Percentiles rank a stretch among this genome's conserved stretches.
Evolutionary conservation across 2,329 filamentous ascomycete genomes (phyloP).

Genomic region (Davidsoniella virescens): DNA sequence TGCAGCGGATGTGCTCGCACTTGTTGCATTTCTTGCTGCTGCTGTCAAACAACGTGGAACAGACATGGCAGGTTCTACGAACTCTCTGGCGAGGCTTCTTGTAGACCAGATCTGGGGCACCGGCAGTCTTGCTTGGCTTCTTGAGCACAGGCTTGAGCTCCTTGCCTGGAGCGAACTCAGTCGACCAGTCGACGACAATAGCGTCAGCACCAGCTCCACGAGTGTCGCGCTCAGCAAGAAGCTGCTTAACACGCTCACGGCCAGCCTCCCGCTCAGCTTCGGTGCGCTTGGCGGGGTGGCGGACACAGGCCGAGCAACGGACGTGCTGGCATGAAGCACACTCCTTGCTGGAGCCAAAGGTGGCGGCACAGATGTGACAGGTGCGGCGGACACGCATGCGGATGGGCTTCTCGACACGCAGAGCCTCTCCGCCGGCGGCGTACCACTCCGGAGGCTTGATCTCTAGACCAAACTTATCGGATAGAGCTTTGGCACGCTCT

Average conservation of each 20-base stretch:
- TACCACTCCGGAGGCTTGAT: constrained; percentile 39
- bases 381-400: constrained; percentile 62
- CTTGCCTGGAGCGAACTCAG: constrained; percentile 19
- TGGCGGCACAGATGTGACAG: constrained; percentile 66
- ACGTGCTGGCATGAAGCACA: constrained; percentile 65
- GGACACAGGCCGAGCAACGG: constrained; percentile 65
- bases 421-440: constrained; percentile 34
- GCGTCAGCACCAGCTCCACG: constrained; percentile 29
- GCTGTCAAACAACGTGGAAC: constrained; percentile 43
- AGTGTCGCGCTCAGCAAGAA: constrained; percentile 33
- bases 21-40: constrained; percentile 46
- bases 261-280: constrained; percentile 37
- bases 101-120: constrained; percentile 54
- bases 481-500: constrained; percentile 39
- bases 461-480: constrained; percentile 38
- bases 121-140: constrained; percentile 42
- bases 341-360: constrained; percentile 55
- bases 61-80: constrained; percentile 61
- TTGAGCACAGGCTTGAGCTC: constrained; percentile 34
- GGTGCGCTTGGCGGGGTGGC: constrained; percentile 51
- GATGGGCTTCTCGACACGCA: constrained; percentile 58
- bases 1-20: constrained; percentile 62
- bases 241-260: constrained; percentile 30
- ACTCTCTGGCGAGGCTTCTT: constrained; percentile 58
- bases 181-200: constrained; percentile 24